Base-by-base conservation (phyloP, 495 filamentous ascomycete genomes). In the Penicillium parvum region DNA sequence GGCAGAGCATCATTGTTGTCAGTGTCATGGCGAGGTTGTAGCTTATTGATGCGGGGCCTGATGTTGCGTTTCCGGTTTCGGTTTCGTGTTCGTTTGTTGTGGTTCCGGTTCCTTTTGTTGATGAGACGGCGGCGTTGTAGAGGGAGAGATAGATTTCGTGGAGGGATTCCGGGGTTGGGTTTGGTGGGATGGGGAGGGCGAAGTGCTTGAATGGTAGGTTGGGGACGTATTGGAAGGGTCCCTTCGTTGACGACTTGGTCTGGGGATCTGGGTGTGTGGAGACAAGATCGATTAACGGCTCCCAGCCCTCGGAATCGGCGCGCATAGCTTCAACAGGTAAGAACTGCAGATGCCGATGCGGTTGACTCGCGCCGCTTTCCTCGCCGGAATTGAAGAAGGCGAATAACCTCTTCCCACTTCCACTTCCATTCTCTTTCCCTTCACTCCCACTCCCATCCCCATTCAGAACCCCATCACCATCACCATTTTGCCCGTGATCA, bases 301-400 rank as follows among this genome's bases (percentile, higher is more conserved):
- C 40, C 78, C 78, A 80, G 36, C 32, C 39, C 1, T 57, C 52
- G 22, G 40, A 58, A 26, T 76, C 52, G 1, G 69, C 71, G 19
- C 62, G 65, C 85, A 90, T 90, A 4, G 72, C 63, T 33, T 80
- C 76, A 0, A 89, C 74, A 0, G 85, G 84, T 2, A 91, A 65
- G 22, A 94, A 79, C 57, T 94, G 87, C 3, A 94, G 45, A 53
- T 94, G 88, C 12, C 88, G 66, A 61, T 91, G 88, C 1, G 84
- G 77, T 61, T 94, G 86, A 39, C 80, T 85, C 4, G 86, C 85
- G 0, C 88, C 88, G n/a, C 81, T 87, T 36, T 83, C 71, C 1
- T 75, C 64, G 7, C 88, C 88, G 19, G 82, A 86, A 53, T 94
- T 94, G 71, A 89, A 94, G 63, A 92, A 94, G 9, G 81, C 85